Conservation (phyloP, 2,329 filamentous ascomycete genomes). For the Claviceps digitariae region DNA sequence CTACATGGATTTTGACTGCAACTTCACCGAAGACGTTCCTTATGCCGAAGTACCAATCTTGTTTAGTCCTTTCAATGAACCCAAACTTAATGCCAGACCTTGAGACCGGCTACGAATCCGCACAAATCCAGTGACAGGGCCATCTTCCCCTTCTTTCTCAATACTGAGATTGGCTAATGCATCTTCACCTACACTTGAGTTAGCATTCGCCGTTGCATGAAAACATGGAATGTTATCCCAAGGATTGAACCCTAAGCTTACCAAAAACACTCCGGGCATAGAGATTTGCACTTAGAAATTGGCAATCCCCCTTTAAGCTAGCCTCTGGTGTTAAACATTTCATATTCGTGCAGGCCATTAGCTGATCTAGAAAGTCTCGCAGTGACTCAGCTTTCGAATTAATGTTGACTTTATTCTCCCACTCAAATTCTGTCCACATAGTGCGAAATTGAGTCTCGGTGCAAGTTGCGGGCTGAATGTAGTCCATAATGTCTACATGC, state of each 20-base stretch:
- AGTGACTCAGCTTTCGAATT: conserved; percentile 91
- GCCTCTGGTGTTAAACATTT: conserved; percentile 93
- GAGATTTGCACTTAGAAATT: conserved; percentile 92
- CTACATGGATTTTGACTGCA: background rate
- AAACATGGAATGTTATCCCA: background rate
- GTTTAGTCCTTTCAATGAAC: conserved; percentile 87
- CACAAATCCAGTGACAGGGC: conserved; percentile 92
- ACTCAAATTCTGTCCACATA: conserved; percentile 99
- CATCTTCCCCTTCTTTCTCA: conserved; percentile 91
- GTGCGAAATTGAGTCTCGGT: conserved; percentile 96
- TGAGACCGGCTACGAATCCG: conserved; percentile 95
- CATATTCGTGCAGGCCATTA: conserved; percentile 99
- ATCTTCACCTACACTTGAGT: conserved; percentile 66
- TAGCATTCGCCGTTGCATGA: conserved; percentile 8
- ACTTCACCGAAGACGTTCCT: background rate
- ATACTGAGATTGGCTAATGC: conserved; percentile 94
- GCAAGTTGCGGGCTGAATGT: conserved; percentile 93
- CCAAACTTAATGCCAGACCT: conserved; percentile 83
- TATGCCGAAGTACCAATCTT: conserved; percentile 45
- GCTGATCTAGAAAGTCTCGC: conserved; percentile 78
- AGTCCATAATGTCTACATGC: conserved; percentile 99
- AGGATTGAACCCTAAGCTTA: conserved; percentile 37
- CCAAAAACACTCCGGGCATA: conserved; percentile 96
- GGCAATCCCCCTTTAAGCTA: conserved; percentile 91
- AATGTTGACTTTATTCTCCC: conserved; percentile 99